phyloP scores from a whole-genome alignment of 805 yeast species.

The Ogataea salicorniae region DNA sequence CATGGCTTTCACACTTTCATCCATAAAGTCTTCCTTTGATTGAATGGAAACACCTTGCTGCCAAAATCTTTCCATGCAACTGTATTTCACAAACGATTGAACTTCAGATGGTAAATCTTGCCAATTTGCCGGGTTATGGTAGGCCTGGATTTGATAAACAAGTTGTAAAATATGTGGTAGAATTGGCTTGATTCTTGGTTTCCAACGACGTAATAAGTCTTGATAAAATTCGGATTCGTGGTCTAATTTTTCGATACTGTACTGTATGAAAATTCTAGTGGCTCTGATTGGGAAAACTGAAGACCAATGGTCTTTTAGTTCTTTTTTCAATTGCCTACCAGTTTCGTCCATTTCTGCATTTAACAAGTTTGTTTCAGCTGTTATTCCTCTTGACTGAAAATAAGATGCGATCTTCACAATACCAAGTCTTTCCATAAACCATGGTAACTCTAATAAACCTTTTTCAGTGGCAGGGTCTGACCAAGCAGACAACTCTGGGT shows the following conservation, averaged over 20 bases:
- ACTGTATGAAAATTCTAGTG: conserved; percentile 90
- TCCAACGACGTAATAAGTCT: conserved; percentile 74
- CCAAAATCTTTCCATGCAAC: conserved; percentile 95
- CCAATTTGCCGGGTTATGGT: conserved; percentile 94
- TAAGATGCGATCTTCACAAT: conserved; percentile 90
- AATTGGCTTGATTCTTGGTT: conserved; percentile 87
- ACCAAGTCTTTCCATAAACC: conserved; percentile 98
- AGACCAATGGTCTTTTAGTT: conserved; percentile 86
- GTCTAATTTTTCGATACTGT: conserved; percentile 85
- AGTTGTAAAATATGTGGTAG: conserved; percentile 86
- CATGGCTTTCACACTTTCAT: conserved; percentile 91
- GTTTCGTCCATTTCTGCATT: conserved; percentile 85
- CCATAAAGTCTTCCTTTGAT: conserved; percentile 88
- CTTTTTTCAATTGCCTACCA: conserved; percentile 71
- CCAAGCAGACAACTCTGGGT: conserved; percentile 92
- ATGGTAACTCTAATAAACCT: conserved; percentile 82
- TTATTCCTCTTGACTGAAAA: conserved; percentile 76
- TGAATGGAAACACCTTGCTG: conserved; percentile 96
- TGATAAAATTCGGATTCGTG: conserved; percentile 73
- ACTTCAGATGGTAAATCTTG: conserved; percentile 79
- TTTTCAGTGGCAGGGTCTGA: conserved; percentile 85
- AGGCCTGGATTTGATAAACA: conserved; percentile 86
- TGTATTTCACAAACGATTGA: conserved; percentile 83
- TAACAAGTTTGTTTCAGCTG: conserved; percentile 68
- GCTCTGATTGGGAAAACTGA: conserved; percentile 93